Percentiles rank a stretch among this genome's conserved stretches.
These are phyloP conservation scores for Alternaria arborescens DNA, from an alignment of 2,329 filamentous ascomycete genomes.

Conservation along the genomic window DNA sequence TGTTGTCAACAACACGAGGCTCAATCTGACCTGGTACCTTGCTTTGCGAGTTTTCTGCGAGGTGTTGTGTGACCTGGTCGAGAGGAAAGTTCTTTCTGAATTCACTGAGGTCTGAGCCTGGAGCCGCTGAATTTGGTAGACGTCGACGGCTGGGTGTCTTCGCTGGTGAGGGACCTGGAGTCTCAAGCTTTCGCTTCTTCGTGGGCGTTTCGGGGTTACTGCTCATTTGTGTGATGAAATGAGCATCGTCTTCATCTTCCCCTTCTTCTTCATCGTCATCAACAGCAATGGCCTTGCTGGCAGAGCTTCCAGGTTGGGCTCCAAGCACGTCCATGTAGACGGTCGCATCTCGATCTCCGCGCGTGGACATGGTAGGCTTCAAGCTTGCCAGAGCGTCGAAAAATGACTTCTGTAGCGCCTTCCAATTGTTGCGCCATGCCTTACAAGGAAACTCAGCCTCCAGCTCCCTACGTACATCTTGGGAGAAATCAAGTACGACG, in stretches of 20 bases:
- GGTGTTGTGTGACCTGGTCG: constrained; percentile 37
- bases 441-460: constrained; percentile 57
- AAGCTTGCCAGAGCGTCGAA: constrained; percentile 49
- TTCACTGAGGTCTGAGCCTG: constrained; percentile 6
- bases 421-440: constrained; percentile 56
- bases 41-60: constrained; percentile 37
- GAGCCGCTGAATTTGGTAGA: neutral
- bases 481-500: constrained; percentile 66
- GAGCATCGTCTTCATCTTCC: neutral
- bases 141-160: constrained; percentile 3
- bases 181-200: constrained; percentile 45
- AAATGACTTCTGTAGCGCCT: constrained; percentile 61
- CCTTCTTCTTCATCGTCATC: constrained; percentile 1
- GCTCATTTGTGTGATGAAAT: neutral
- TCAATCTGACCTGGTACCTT: constrained; percentile 45
- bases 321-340: constrained; percentile 14
- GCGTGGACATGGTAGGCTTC: constrained; percentile 36
- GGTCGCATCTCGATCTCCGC: constrained; percentile 21
- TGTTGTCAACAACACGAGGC: constrained; percentile 6
- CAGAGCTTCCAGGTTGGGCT: constrained; percentile 17
- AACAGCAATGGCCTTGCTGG: constrained; percentile 22
- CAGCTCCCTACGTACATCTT: constrained; percentile 63
- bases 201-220: constrained; percentile 26
- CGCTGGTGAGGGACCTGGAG: constrained; percentile 4
- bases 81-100: constrained; percentile 35